phyloP scores from a whole-genome alignment of 768 basidiomycete genomes.

The Coprinopsis cinerea region DNA sequence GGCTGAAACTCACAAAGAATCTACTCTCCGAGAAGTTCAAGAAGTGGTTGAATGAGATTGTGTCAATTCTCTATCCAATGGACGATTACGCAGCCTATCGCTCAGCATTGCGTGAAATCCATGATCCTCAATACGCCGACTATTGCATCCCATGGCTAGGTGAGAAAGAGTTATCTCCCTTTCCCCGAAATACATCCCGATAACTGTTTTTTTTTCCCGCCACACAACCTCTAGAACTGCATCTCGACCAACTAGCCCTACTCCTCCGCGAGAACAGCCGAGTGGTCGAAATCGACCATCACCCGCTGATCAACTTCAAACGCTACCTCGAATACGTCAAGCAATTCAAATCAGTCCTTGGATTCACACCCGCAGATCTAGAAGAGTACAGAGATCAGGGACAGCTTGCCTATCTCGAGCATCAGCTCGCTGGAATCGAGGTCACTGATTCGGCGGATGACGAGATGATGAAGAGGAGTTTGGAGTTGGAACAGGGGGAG shows the following conservation, averaged over 20 bases:
- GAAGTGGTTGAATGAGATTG: slow-evolving; percentile 26
- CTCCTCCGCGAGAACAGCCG: slow-evolving; percentile 26
- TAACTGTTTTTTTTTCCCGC: not conserved
- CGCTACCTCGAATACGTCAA: slow-evolving; percentile 34
- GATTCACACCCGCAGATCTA: slow-evolving; percentile 28
- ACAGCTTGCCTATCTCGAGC: slow-evolving; percentile 36
- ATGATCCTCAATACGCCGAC: slow-evolving; percentile 17
- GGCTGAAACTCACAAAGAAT: slow-evolving; percentile 28
- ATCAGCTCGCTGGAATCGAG: slow-evolving; percentile 28
- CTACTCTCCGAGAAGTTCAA: slow-evolving; percentile 23
- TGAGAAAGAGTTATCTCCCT: slow-evolving; percentile 14
- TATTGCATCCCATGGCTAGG: slow-evolving; percentile 38
- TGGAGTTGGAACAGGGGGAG: slow-evolving; percentile 24
- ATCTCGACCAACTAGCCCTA: slow-evolving; percentile 30
- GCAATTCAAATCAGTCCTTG: slow-evolving; percentile 27
- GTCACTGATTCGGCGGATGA: slow-evolving; percentile 24
- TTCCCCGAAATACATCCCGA: not conserved
- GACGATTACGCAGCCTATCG: slow-evolving; percentile 34
- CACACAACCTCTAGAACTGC: no score
- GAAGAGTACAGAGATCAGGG: slow-evolving; percentile 26
- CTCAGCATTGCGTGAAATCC: slow-evolving; percentile 23
- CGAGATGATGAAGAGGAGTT: slow-evolving; percentile 29
- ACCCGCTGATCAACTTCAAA: slow-evolving; percentile 36
- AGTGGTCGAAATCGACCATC: slow-evolving; percentile 24
- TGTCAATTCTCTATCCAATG: slow-evolving; percentile 27